Percentiles rank a stretch among this genome's conserved stretches.
phyloP scores from a whole-genome alignment of 176 grass and related monocot genomes.

The Phoenix roebelenii region DNA sequence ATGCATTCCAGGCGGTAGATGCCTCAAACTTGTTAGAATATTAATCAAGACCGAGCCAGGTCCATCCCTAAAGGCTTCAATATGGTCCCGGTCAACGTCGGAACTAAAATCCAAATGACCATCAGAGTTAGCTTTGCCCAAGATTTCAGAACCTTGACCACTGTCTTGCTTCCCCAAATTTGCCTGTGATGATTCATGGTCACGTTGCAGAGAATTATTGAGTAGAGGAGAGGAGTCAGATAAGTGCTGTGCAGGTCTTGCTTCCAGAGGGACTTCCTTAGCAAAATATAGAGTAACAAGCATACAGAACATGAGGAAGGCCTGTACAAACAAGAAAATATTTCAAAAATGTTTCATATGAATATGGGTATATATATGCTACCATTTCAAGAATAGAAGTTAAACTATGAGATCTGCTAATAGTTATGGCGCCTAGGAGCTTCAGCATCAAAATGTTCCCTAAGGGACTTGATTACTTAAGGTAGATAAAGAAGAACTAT shows the following conservation, averaged over 20 bases:
- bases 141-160: slow-evolving; percentile 18
- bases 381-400: too few species aligned
- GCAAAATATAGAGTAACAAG: slow-evolving; percentile 93
- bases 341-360: not conserved
- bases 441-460: too few species aligned
- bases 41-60: slow-evolving; percentile 90
- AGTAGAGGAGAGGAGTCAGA: slow-evolving; percentile 92
- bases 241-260: slow-evolving; percentile 25
- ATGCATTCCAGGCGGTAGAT: slow-evolving; percentile 84
- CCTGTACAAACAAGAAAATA: slow-evolving; percentile 33
- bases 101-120: slow-evolving; percentile 26
- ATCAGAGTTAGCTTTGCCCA: slow-evolving; percentile 24
- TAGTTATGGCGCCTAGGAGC: too few species aligned
- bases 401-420: too few species aligned
- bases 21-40: slow-evolving; percentile 93
- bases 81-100: slow-evolving; percentile 27
- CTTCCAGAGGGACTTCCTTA: slow-evolving; percentile 71
- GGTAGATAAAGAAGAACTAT: too few species aligned
- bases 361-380: too few species aligned
- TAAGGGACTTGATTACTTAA: too few species aligned
- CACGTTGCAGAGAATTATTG: slow-evolving; percentile 44
- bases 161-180: slow-evolving; percentile 36
- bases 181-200: slow-evolving; percentile 28
- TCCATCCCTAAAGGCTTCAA: slow-evolving; percentile 65
- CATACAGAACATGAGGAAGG: slow-evolving; percentile 87